Conservation (phyloP, 73 alveolate genomes). For the Diophrys appendiculata region DNA sequence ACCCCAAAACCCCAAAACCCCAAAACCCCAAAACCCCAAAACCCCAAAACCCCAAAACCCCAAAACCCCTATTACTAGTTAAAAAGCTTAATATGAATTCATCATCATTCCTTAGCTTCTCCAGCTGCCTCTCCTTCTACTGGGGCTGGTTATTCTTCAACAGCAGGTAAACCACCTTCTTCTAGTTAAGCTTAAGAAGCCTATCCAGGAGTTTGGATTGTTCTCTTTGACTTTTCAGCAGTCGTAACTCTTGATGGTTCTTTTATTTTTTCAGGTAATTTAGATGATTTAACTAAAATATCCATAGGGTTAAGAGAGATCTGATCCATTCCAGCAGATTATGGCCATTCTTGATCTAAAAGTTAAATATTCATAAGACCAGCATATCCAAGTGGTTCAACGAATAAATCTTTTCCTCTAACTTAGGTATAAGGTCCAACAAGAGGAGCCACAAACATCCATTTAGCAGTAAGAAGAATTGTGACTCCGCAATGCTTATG, state of each 20-base stretch:
- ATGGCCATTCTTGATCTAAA: slow-evolving; percentile 53
- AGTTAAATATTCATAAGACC: slow-evolving; percentile 53
- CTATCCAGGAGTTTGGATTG: no score
- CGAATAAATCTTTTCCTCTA: slow-evolving; percentile 12
- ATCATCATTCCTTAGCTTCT: no score
- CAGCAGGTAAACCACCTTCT: no score
- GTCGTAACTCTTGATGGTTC: not conserved
- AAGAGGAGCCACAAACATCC: slow-evolving; percentile 62
- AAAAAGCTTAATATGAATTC: no score
- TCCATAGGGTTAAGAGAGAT: not conserved
- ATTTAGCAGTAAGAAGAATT: slow-evolving; percentile 35
- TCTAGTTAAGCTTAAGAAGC: no score
- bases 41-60: no score
- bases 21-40: no score
- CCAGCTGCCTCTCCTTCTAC: no score
- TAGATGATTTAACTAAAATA: not conserved
- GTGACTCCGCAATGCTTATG: slow-evolving; percentile 32
- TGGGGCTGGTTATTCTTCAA: no score
- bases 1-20: no score
- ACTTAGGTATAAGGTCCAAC: slow-evolving; percentile 33
- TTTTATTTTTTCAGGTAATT: not conserved
- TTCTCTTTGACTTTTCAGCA: not conserved
- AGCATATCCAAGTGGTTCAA: slow-evolving; percentile 52
- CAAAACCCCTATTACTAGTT: no score
- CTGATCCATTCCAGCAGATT: slow-evolving; percentile 55